A percentile compares a stretch with the other conserved stretches of the same genome.
These are phyloP conservation scores for Penicillium nucicola DNA, from an alignment of 495 filamentous ascomycete species.

Conservation along the genomic window DNA sequence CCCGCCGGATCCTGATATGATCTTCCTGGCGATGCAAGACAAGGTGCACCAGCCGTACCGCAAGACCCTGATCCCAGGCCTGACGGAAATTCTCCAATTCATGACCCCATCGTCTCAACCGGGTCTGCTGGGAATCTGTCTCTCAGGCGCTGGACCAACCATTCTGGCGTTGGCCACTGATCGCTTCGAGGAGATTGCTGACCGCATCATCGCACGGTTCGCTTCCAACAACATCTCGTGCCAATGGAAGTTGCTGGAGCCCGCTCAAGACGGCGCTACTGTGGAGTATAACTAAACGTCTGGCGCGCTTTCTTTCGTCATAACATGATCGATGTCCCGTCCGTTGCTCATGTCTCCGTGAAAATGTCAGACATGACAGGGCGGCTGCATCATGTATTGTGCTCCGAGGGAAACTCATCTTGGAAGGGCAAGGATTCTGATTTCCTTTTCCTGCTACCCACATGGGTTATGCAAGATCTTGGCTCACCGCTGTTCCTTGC, in stretches of 20 bases:
- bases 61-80: conserved; percentile 79
- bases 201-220: conserved; percentile 69
- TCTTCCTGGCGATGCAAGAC: conserved; percentile 96
- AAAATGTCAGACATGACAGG: not conserved
- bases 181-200: conserved; percentile 81
- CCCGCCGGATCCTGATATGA: conserved; percentile 88
- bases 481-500: conserved; percentile 4
- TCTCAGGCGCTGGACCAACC: conserved; percentile 91
- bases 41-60: conserved; percentile 95
- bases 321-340: not conserved
- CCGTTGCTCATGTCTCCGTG: not conserved
- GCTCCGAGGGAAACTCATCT: not conserved
- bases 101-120: conserved; percentile 82
- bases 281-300: conserved; percentile 38
- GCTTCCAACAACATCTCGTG: conserved; percentile 67
- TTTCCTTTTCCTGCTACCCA: not conserved
- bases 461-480: conserved; percentile 3
- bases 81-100: conserved; percentile 83
- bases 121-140: conserved; percentile 85
- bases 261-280: conserved; percentile 76
- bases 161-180: conserved; percentile 88
- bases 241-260: conserved; percentile 82
- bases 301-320: not conserved
- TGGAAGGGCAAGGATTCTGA: not conserved
- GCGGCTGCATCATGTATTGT: not conserved